phyloP scores from a whole-genome alignment of 768 basidiomycete genomes.

The Phylloporus sp. region DNA sequence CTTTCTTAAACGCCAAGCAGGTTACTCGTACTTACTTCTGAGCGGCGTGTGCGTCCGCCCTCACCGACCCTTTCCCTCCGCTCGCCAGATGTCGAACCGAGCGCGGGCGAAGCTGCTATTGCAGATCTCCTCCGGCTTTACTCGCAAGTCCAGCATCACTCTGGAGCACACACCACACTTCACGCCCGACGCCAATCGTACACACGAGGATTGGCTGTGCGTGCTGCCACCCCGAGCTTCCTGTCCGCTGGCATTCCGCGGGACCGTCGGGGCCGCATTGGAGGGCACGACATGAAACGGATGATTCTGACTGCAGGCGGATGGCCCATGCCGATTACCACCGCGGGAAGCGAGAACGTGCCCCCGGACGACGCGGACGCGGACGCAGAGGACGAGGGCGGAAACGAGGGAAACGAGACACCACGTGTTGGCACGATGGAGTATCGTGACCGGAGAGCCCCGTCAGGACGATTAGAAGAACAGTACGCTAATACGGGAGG shows the following conservation, averaged over 20 bases:
- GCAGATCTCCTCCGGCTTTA: constrained; percentile 60
- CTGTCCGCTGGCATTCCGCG: constrained; percentile 68
- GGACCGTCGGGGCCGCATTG: constrained; percentile 75
- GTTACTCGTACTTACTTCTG: constrained; percentile 72
- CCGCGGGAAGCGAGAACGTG: constrained; percentile 4
- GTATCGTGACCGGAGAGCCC: constrained; percentile 6
- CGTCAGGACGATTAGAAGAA: constrained; percentile 33
- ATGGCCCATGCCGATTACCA: constrained; percentile 11
- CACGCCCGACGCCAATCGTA: constrained; percentile 28
- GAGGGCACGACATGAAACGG: constrained; percentile 31
- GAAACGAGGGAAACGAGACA: constrained; percentile 53
- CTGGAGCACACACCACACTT: constrained; percentile 23
- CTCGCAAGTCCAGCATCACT: constrained; percentile 46
- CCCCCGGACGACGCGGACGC: constrained; percentile 27
- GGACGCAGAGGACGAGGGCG: constrained; percentile 31
- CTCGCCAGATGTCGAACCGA: constrained; percentile 46
- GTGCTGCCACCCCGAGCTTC: constrained; percentile 52
- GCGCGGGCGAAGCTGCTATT: constrained; percentile 63
- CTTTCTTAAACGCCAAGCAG: constrained; percentile 33
- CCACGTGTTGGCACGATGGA: constrained; percentile 48
- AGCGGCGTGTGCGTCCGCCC: constrained; percentile 51
- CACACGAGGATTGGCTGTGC: constrained; percentile 24
- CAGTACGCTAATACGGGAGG: constrained; percentile 54
- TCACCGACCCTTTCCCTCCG: constrained; percentile 58
- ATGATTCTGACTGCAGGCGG: constrained; percentile 29